Percentiles rank a stretch among this genome's conserved stretches.
Evolutionary conservation across 495 filamentous ascomycete genomes (phyloP).

Genomic region (Xylaria castorea): DNA sequence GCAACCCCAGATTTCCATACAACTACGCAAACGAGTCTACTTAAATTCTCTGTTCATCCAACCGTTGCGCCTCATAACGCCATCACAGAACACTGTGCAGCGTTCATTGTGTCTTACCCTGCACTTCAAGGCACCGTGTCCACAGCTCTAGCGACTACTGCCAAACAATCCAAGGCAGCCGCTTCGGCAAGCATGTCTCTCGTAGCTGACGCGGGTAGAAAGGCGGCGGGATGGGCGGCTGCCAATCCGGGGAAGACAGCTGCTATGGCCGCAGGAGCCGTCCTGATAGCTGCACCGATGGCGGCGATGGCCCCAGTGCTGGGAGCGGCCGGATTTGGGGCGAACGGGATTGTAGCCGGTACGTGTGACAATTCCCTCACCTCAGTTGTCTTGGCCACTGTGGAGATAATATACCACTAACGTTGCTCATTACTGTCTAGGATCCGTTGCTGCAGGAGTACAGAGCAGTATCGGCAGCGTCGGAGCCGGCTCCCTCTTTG

Average conservation of each 20-base stretch:
- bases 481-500: conserved; percentile 24
- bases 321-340: conserved; percentile 9
- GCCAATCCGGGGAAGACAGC: conserved; percentile 11
- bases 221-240: conserved; percentile 15
- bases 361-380: neutral
- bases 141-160: neutral
- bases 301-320: conserved; percentile 12
- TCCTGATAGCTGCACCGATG: conserved; percentile 18
- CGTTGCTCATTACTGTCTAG: neutral
- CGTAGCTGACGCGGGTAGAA: neutral
- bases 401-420: neutral
- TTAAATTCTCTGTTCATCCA: too few relatives aligned
- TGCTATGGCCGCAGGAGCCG: conserved; percentile 10
- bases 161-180: neutral
- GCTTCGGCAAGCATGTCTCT: neutral
- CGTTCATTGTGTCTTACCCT: neutral
- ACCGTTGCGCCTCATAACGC: neutral
- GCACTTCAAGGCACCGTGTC: neutral
- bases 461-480: conserved; percentile 32
- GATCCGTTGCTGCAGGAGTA: conserved; percentile 25
- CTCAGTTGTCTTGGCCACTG: neutral
- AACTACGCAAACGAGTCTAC: neutral
- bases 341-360: conserved; percentile 16
- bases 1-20: neutral
- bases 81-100: neutral